Evolutionary conservation across 345 rosid genomes (phyloP), one percentile per base, ranked within the genome.

Genomic region (Populus nigra): DNA sequence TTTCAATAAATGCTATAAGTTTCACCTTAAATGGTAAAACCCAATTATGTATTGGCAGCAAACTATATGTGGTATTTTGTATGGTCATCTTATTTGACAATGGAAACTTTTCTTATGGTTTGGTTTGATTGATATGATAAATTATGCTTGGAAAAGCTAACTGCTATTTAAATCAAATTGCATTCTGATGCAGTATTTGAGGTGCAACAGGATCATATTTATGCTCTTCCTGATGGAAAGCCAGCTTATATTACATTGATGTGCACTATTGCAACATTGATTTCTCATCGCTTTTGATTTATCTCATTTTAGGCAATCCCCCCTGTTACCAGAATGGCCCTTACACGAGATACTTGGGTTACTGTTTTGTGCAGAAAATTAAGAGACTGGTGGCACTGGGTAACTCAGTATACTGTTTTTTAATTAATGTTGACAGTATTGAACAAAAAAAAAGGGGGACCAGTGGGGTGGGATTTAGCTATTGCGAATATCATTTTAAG

Each of bases 371-470:
- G 98, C 91, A 88, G 96, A 89, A 96, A 96, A 85, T 83, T 96
- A 84, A 86, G 97, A 88, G 97, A 96, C 88, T 92, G 98, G 93
- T 96, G 99, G 99, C 97, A 91, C 83, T 92, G 98, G 99, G 99
- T 96, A 92, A 88, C 74, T 82, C 69, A 47, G 76, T 78, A 68
- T 41, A 71, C 70, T 81, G 72, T 69, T 75, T 55, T 65, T 33
- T 79, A 75, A 82, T 69, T 65, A 61, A 75, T 9, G 27, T 74
- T 50, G 50, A 39, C 71, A 76, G 27, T 80, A 57, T 67, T 59
- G 65, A 23, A 59, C 11, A n/a, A 3, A 4, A 25, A 25, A 57
- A 9, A 25, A n/a, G 63, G 27, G 25, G 10, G 65, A 33, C 36
- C 5, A 13, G 18, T 16, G 18, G 50, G 53, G 18, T 11, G 3